Evolutionary conservation across 2,329 filamentous ascomycete species (phyloP).

Genomic region (Botrytis galanthina): DNA sequence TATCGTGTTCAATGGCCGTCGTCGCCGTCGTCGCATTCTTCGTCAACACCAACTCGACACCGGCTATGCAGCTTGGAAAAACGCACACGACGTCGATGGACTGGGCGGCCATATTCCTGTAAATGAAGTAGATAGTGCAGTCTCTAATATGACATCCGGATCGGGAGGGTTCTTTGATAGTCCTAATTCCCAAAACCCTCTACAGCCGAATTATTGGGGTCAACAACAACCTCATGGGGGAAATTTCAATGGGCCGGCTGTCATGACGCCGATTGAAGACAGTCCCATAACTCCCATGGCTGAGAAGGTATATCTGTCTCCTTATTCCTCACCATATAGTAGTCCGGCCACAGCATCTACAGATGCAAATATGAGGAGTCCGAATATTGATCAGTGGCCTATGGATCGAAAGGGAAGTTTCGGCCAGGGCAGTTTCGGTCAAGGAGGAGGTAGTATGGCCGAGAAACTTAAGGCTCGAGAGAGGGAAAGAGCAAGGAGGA

Average conservation of each 20-base stretch:
- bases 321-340: constrained; percentile 58
- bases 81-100: constrained; percentile 22
- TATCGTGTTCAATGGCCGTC: constrained; percentile 56
- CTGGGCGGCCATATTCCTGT: constrained; percentile 17
- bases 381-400: constrained; percentile 27
- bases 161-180: constrained; percentile 46
- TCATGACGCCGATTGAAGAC: constrained; percentile 15
- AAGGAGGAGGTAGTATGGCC: constrained; percentile 17
- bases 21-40: constrained; percentile 53
- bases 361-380: constrained; percentile 16
- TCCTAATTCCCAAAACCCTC: constrained; percentile 53
- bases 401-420: constrained; percentile 28
- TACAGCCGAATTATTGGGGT: constrained; percentile 48
- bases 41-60: constrained; percentile 39
- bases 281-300: constrained; percentile 40
- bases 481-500: constrained; percentile 18
- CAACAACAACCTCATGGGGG: constrained; percentile 40
- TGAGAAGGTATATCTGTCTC: constrained; percentile 52
- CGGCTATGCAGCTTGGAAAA: constrained; percentile 32
- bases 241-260: not conserved
- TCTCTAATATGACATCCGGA: constrained; percentile 36
- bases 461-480: constrained; percentile 14
- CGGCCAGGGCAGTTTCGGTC: constrained; percentile 22
- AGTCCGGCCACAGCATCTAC: constrained; percentile 47
- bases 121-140: constrained; percentile 3